Evolutionary conservation across 495 filamentous ascomycete species (phyloP).

Genomic region (Penicillium pulvis): DNA sequence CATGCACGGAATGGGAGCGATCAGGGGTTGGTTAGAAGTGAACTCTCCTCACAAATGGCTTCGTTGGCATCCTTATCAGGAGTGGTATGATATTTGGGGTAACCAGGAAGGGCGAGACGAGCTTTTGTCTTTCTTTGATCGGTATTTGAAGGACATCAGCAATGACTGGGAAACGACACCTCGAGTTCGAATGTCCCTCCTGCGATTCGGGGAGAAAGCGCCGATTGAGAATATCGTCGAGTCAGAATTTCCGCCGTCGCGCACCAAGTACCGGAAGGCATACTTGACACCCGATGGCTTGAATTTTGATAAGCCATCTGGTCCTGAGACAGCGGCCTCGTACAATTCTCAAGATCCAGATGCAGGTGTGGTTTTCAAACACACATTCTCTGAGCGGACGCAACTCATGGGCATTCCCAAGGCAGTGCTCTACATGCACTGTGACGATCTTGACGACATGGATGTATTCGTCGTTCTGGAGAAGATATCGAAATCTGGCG

Average conservation of each 20-base stretch:
- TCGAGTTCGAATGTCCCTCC: slow-evolving; percentile 31
- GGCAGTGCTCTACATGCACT: slow-evolving; percentile 44
- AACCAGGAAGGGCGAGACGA: slow-evolving; percentile 26
- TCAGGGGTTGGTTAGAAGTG: slow-evolving; percentile 36
- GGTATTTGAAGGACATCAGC: slow-evolving; percentile 36
- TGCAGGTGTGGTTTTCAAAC: slow-evolving; percentile 32
- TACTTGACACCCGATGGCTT: slow-evolving; percentile 18
- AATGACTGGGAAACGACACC: slow-evolving; percentile 48
- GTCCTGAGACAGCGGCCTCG: slow-evolving; percentile 1
- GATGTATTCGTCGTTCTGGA: slow-evolving; percentile 41
- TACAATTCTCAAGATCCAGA: slow-evolving; percentile 29
- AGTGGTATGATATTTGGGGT: slow-evolving; percentile 46
- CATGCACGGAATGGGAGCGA: slow-evolving; percentile 40
- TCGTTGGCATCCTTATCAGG: slow-evolving; percentile 35
- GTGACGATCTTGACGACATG: slow-evolving; percentile 39
- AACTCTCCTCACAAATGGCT: slow-evolving; percentile 28
- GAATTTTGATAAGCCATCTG: slow-evolving; percentile 2
- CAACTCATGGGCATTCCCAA: slow-evolving; percentile 40
- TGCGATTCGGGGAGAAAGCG: slow-evolving; percentile 30
- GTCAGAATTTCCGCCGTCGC: slow-evolving; percentile 35
- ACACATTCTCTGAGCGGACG: slow-evolving; percentile 30
- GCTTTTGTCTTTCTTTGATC: slow-evolving; percentile 40
- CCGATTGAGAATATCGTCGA: slow-evolving; percentile 27
- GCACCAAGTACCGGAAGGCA: slow-evolving; percentile 32
- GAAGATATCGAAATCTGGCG: slow-evolving; percentile 33